These are phyloP conservation scores for Nicotiana sylvestris DNA, from an alignment of 257 asterid genomes.

Conservation along the genomic window DNA sequence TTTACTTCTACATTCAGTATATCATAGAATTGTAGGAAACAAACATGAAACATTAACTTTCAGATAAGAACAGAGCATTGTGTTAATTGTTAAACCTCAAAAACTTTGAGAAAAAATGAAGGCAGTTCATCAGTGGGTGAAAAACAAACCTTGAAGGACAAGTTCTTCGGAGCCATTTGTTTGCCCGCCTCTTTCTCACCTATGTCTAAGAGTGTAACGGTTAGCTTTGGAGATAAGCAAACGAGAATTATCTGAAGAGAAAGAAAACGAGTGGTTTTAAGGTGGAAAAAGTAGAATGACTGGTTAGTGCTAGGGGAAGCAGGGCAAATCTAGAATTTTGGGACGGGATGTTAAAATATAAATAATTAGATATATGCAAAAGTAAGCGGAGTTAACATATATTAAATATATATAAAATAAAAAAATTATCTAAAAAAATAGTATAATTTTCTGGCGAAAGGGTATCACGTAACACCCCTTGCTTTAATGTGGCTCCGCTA, in stretches of 20 bases:
- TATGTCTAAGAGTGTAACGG: neutral
- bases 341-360: too few relatives aligned
- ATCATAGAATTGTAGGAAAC: neutral
- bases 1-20: neutral
- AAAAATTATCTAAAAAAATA: too few relatives aligned
- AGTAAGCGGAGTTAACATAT: too few relatives aligned
- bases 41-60: neutral
- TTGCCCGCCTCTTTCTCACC: conserved; percentile 17
- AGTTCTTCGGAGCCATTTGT: conserved; percentile 34
- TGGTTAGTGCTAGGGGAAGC: neutral
- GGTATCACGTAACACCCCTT: too few relatives aligned
- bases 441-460: too few relatives aligned
- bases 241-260: neutral
- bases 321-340: too few relatives aligned
- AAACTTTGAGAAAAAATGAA: neutral
- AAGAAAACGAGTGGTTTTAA: conserved; percentile 3
- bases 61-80: neutral
- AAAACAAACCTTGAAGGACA: conserved; percentile 28
- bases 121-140: neutral
- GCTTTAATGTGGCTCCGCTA: too few relatives aligned
- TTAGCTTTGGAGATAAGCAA: conserved; percentile 34
- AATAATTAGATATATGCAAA: too few relatives aligned
- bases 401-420: too few relatives aligned
- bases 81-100: neutral
- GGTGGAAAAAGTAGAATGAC: neutral